Percentiles rank a stretch among this genome's conserved stretches.
Conservation (phyloP, 371 early-diverging fungal species). For the Mucor saturninus region DNA sequence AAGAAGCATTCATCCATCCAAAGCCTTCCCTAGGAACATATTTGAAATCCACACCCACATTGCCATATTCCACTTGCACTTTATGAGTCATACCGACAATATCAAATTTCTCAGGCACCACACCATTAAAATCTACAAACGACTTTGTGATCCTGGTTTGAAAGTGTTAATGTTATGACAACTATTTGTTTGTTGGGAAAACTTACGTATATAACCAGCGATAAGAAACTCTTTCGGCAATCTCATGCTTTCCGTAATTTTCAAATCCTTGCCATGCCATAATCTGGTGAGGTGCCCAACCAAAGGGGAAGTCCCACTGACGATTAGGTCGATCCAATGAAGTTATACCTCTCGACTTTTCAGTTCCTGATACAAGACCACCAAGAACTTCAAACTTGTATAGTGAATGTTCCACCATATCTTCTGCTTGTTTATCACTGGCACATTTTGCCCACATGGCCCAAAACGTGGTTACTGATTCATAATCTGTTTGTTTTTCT, state of each 20-base stretch:
- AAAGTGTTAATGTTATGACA: background rate
- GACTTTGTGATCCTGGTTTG: conserved; percentile 72
- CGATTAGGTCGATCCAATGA: conserved; percentile 85
- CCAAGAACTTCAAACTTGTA: conserved; percentile 81
- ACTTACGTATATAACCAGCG: conserved; percentile 88
- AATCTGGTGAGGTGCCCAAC: conserved; percentile 98
- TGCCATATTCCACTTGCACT: conserved; percentile 92
- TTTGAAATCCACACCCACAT: conserved; percentile 91
- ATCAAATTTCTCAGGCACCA: conserved; percentile 95
- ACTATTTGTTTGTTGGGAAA: background rate
- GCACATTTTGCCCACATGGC: conserved; percentile 74
- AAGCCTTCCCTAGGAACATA: conserved; percentile 92
- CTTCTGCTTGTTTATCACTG: conserved; percentile 60
- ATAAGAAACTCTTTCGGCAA: conserved; percentile 82
- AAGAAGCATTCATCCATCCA: conserved; percentile 97
- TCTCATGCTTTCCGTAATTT: conserved; percentile 77
- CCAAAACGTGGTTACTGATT: conserved; percentile 74
- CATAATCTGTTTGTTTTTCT: conserved; percentile 55
- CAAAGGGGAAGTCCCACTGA: conserved; percentile 94
- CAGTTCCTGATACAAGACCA: conserved; percentile 86
- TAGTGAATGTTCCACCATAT: conserved; percentile 47
- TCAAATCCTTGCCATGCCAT: conserved; percentile 89
- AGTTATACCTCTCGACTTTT: conserved; percentile 76
- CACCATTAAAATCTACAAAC: conserved; percentile 95
- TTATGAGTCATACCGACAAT: conserved; percentile 87